phyloP scores from a whole-genome alignment of 345 rosid species.

The Noccaea bulbosa region DNA sequence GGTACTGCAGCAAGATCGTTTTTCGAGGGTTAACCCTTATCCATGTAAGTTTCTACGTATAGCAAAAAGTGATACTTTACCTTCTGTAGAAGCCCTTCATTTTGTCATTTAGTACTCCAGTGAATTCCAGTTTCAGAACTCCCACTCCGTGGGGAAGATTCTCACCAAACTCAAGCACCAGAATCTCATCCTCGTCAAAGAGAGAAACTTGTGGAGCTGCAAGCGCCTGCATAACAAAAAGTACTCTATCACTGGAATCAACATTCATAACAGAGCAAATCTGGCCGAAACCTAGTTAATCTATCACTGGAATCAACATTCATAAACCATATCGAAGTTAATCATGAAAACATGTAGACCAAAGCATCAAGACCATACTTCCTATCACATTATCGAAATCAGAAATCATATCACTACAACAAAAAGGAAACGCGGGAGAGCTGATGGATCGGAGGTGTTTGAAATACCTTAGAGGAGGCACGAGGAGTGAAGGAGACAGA shows the following conservation, averaged over 20 bases:
- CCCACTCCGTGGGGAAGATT: slow-evolving; percentile 75
- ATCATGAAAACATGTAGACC: slow-evolving; percentile 1
- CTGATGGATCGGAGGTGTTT: neutral
- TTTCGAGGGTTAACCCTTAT: neutral
- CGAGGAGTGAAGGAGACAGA: slow-evolving; percentile 57
- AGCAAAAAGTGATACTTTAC: slow-evolving; percentile 25
- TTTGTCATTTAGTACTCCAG: slow-evolving; percentile 75
- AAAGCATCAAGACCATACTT: slow-evolving; percentile 7
- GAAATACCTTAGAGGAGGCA: slow-evolving; percentile 58
- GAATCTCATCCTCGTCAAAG: slow-evolving; percentile 70
- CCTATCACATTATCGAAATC: slow-evolving; percentile 16
- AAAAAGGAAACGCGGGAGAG: neutral
- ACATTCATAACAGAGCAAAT: neutral
- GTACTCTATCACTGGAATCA: neutral
- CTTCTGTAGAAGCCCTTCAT: slow-evolving; percentile 95
- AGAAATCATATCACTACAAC: neutral
- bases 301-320: neutral
- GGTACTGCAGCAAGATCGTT: slow-evolving; percentile 50
- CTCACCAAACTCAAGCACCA: slow-evolving; percentile 75
- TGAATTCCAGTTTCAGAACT: slow-evolving; percentile 59
- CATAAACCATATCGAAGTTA: neutral
- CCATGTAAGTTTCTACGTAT: neutral
- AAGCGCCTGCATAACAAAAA: slow-evolving; percentile 49
- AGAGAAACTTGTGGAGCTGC: slow-evolving; percentile 57
- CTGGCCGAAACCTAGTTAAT: neutral